Evolutionary conservation across 2,329 filamentous ascomycete species (phyloP), one percentile per base, ranked within the genome.

Genomic region (Reticulascus tulasneorum): DNA sequence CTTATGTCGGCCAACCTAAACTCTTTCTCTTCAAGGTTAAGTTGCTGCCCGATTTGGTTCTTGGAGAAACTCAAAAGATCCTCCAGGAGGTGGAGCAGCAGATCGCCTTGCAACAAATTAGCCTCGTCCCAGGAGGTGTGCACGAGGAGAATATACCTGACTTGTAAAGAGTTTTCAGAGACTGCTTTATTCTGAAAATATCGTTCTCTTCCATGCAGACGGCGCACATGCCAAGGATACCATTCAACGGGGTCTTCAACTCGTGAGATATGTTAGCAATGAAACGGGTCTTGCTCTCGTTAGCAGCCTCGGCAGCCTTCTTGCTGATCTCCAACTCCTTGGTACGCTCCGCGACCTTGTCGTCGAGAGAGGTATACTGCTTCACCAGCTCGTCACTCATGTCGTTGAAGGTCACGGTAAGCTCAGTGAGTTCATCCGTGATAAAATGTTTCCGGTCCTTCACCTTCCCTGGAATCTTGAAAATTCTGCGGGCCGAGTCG

Each of bases 211-310:
- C 85, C 87, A 95, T 93, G 59, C 87, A 93, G 1, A 95, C 84
- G 0, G 88, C 85, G 48, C 84, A 90, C 84, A 96, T 93, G 40
- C 93, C 93, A 51, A 98, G 71, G 31, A 97, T 96, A 10, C 91
- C 93, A 54, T 97, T 97, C 38, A 97, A 72, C 0, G 93, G 93
- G 2, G 93, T 98, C 56, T 95, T 94, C 23, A 98, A 71, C 59
- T 97, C 78, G 49, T 82, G 79, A 1, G 79, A 84, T 33, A 97
- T 95, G 51, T 97, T 97, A 13, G 93, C 93, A 45, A 98, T 94
- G 64, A 97, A 97, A 8, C 97, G 71, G 0, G 93, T 97, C 65
- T 98, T 98, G 70, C 87, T 94, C 62, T 95, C 86, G 51, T 95
- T 96, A 4, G 90, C 90, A n/a, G 86, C 85, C 59, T 95, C 90